Evolutionary conservation across 129 eudicot species (phyloP), one percentile per base, ranked within the genome.

Genomic region (Rutidosis leptorrhynchoides): DNA sequence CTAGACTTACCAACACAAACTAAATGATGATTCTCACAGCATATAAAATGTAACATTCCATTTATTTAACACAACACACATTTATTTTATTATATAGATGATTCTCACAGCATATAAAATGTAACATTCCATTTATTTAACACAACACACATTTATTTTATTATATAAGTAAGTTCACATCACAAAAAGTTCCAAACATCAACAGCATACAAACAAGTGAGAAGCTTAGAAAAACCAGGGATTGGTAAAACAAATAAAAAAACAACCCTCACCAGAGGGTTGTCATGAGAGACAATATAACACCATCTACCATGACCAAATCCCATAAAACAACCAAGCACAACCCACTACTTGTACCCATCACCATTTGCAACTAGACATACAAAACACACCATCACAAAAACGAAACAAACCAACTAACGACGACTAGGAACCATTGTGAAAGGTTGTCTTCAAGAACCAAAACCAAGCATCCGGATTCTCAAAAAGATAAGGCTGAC

Each of bases 271-370:
- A 49, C 29, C 12, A 19, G 62, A 19, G 62, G 78, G 78, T 78
- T 69, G 91, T 88, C 76, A 77, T 6, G 76, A 74, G 76, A 75
- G 86, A 58, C 72, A 2, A 1, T 32, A 68, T 26, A 52, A 48
- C 9, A 71, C 21, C 25, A 58, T 58, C 83, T 74, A 81, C 92
- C 83, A 83, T 35, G 74, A 74, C 92, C 93, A 78, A 80, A 83
- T 78, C 89, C 87, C 82, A 32, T 25, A 72, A 66, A 71, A 49
- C 45, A 71, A 77, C 84, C 77, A 69, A 81, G 77, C 62, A 77
- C 62, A 77, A 52, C 51, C 51, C 75, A 62, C 66, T 17, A n/a
- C 52, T 62, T 29, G 56, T 75, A 76, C 78, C 74, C 73, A 61
- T 71, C 24, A 68, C 71, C 57, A 7, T 10, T 26, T 33, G 74